Base-by-base conservation (phyloP, 495 filamentous ascomycete species). In the Melanomma pulvis-pyrius region DNA sequence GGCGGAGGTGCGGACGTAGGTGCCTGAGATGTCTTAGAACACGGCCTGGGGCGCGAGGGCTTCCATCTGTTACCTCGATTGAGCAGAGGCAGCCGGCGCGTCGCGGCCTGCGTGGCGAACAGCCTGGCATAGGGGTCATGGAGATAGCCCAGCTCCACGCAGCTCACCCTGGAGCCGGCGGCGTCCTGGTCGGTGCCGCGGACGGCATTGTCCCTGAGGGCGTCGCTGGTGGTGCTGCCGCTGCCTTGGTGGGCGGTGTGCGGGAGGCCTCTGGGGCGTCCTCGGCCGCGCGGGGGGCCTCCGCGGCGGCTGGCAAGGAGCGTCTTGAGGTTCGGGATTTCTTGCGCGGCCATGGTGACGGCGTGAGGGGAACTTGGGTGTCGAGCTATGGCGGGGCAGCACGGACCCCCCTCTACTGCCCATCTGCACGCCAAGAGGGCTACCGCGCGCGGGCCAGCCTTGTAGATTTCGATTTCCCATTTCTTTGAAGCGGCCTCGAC, bases 161-260 rank as follows among this genome's bases (percentile, higher is more conserved):
- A 93, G 72, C 92, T 97, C 76, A 96, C 77, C 11, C 96, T 85
- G 28, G 91, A 96, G 26, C 90, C 85, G 65, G 90, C 90, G 50
- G 94, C 94, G 81, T 98, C 94, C 70, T 88, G 86, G 77, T 98
- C 94, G 17, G 94, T 98, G 57, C 87, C 84, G 76, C 96, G 93
- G 52, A 98, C 88, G 15, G 88, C 83, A 26, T 75, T 74, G 71
- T 89, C 86, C 53, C 80, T 80, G 21, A 49, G 46, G 4, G 44
- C 66, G 15, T 59, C 67, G n/a, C n/a, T n/a, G n/a, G n/a, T n/a
- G n/a, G n/a, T n/a, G n/a, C n/a, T n/a, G n/a, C n/a, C n/a, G 26
- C 15, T 54, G 17, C 32, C 47, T 56, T 66, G 54, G 39, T 32
- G 26, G 12, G 36, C 29, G 48, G 59, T 19, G 53, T 44, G 48